Evolutionary conservation across 495 filamentous ascomycete genomes (phyloP), one percentile per base, ranked within the genome.

Genomic region (Aspergillus funiculosus): DNA sequence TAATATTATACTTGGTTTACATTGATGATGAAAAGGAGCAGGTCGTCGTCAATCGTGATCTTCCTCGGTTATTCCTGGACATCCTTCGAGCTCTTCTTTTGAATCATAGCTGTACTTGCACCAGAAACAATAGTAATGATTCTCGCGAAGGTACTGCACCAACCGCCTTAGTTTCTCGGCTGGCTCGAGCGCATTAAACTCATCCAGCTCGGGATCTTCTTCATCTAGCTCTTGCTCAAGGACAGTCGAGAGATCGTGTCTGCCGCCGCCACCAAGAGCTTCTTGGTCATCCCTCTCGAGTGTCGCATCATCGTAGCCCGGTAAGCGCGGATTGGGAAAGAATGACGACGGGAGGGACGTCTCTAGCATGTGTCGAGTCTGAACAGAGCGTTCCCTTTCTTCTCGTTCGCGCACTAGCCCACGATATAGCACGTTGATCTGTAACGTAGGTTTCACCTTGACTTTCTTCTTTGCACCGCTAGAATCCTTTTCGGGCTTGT

Each of bases 51-150:
- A 95, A 60, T 89, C 91, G 58, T 96, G 91, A 57, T 95, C 89
- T 57, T 96, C 91, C 67, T 96, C 94, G 4, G 82, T 87, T 10
- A 82, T 41, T 0, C 94, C 94, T 0, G 92, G 90, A 74, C 92
- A 98, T 0, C 86, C 89, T 4, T 92, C 86, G 81, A 96, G 82
- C 50, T 72, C 67, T 13, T 61, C 74, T 11, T 60, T 74, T 0
- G 51, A 60, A 37, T 83, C 81, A 57, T 96, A 97, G 31, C 71
- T 66, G 61, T 74, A 85, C 61, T 95, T 95, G 61, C 92, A 99
- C 89, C 89, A 99, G 62, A 95, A 95, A 69, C 92, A 99, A 60
- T 99, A 99, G 29, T 73, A 63, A 54, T 86, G 74, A 53, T 73
- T 77, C 21, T 81, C 69, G 17, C 91, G 75, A 28, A 99, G 58